Base-by-base conservation (phyloP, 768 basidiomycete species). In the Boletus rubroflammeus region DNA sequence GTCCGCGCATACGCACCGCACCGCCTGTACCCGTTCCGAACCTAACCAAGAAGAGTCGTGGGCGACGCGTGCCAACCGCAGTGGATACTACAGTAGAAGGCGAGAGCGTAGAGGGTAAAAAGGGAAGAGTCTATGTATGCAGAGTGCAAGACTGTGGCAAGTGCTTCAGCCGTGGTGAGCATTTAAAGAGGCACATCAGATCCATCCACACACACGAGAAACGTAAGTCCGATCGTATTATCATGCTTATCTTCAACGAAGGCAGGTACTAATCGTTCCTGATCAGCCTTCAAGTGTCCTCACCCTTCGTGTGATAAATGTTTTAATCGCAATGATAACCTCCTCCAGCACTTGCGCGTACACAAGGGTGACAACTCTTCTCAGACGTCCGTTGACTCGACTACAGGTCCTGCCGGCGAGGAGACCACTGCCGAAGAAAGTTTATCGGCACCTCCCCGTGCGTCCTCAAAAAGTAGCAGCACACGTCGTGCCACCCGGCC, bases 241-340 rank as follows among this genome's bases (percentile, higher is more conserved):
- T 60, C 56, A 23, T 54, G 25, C 38, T 42, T 50, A 44, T 63
- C 56, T 54, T 55, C 59, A 50, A 47, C 50, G 21, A 54, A 23
- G n/a, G 25, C 56, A 54, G 58, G 54, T 50, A 39, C 56, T 67
- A 46, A 67, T 65, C 54, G 54, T 66, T 40, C 50, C 61, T 58
- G 65, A 69, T 67, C 55, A 91, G 89, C 89, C 9, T 88, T 85
- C 73, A 78, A 83, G 62, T 92, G 89, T 70, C 79, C 84, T 26
- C 79, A 80, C 63, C 76, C 81, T 4, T 66, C 74, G 29, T 92
- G 89, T 71, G 81, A 80, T 66, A 88, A 88, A 66, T 76, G 75
- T 60, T 92, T 91, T 67, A 88, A 87, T 55, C 78, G 89, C 56
- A 85, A 86, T 59, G 89, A 91, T 65, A 91, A 91, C 67, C 79